Base-by-base conservation (phyloP, 306 rosid genomes). In the Sicyos baderoa region DNA sequence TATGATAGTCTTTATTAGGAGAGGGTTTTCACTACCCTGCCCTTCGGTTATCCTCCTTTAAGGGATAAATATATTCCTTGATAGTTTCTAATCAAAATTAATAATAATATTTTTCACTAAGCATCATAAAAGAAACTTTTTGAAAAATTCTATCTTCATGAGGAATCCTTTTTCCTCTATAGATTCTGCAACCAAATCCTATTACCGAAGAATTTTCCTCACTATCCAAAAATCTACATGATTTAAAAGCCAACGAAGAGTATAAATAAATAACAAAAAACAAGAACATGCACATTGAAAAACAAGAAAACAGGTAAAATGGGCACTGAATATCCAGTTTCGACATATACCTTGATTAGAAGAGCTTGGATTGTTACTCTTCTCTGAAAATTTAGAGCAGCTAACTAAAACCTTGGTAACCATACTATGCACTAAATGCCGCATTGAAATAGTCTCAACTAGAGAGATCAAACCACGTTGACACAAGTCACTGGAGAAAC, bases 401-500 rank as follows among this genome's bases (percentile, higher is more conserved):
- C 82, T 67, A 35, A 78, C 77, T 23, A 92, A 71, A 82, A 86
- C 77, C 81, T 83, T 92, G 44, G 84, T 55, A 32, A 89, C 88
- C 61, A 87, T 73, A 27, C 78, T 84, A 57, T 77, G 71, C 83
- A 92, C 85, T 75, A 71, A 78, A 72, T 74, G 70, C 65, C 78
- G 78, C 54, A 84, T 70, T 53, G 87, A 89, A 49, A 86, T 77
- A 74, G 81, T 84, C 77, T 89, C 93, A 58, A 92, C 61, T 67
- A 92, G 73, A 14, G 91, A 83, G 62, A 86, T 81, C 87, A 92
- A 82, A 71, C 88, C 79, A 72, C 7, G 81, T 69, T 75, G 86
- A 68, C 87, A 86, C 71, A 76, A 64, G 76, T 87, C 89, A 72
- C 84, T 80, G 21, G 87, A 80, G 35, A 77, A 86, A 83, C 96